Evolutionary conservation across 176 grass and related monocot genomes (phyloP).

Genomic region (Triticum aestivum): DNA sequence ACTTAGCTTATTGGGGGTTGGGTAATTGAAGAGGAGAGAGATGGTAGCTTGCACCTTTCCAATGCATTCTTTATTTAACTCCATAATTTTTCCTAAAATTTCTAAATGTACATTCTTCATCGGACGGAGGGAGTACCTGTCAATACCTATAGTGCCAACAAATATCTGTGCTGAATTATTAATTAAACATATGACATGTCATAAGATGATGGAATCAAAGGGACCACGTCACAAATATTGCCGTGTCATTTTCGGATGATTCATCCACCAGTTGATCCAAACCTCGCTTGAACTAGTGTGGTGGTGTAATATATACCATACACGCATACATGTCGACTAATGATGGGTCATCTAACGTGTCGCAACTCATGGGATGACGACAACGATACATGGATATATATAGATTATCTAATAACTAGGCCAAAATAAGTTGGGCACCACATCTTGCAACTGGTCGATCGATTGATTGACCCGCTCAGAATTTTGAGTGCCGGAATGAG

Average conservation of each 20-base stretch:
- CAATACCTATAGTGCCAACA: background rate
- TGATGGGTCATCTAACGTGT: background rate
- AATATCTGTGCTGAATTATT: background rate
- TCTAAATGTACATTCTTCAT: too few species aligned
- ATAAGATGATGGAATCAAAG: background rate
- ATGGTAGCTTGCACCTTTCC: too few species aligned
- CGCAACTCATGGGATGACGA: background rate
- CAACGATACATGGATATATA: background rate
- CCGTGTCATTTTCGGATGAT: background rate
- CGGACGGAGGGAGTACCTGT: background rate
- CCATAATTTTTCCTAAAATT: too few species aligned
- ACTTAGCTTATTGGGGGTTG: too few species aligned
- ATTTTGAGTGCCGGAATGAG: background rate
- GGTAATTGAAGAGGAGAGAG: too few species aligned
- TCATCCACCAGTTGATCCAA: background rate
- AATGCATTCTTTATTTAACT: too few species aligned
- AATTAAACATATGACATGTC: background rate
- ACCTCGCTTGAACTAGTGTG: background rate
- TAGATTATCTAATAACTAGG: background rate
- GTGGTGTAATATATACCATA: background rate
- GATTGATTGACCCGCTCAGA: background rate
- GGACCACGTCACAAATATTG: background rate
- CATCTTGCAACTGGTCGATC: background rate
- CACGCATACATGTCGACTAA: background rate
- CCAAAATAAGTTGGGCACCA: background rate